A percentile compares a stretch with the other conserved stretches of the same genome.
These are phyloP conservation scores for Begonia loranthoides DNA, from an alignment of 306 rosid species.

Conservation along the genomic window DNA sequence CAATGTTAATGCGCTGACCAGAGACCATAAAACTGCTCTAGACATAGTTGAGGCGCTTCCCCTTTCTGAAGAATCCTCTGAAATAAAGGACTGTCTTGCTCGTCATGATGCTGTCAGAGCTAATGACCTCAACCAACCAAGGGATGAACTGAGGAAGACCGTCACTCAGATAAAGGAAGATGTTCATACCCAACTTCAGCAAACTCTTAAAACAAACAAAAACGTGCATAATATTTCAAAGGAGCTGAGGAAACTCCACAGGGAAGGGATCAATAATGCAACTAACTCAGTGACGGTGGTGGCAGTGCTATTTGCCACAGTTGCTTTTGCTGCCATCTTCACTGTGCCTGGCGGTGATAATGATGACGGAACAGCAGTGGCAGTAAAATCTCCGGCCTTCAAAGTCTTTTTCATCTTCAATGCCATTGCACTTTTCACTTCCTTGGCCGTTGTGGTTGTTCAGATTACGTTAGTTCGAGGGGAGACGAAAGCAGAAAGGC, in stretches of 20 bases:
- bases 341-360: conserved; percentile 88
- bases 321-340: conserved; percentile 96
- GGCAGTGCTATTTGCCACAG: conserved; percentile 97
- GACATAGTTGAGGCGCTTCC: conserved; percentile 91
- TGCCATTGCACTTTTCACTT: conserved; percentile 84
- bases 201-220: conserved; percentile 82
- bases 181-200: conserved; percentile 96
- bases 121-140: conserved; percentile 96
- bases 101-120: conserved; percentile 68
- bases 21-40: conserved; percentile 96
- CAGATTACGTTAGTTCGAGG: conserved; percentile 96
- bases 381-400: conserved; percentile 35
- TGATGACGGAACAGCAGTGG: conserved; percentile 57
- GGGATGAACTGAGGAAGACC: conserved; percentile 91
- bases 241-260: conserved; percentile 94
- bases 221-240: conserved; percentile 91
- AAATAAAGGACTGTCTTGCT: conserved; percentile 54
- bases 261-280: conserved; percentile 97
- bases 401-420: conserved; percentile 87
- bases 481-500: conserved; percentile 88
- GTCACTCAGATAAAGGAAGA: conserved; percentile 95
- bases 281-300: conserved; percentile 96
- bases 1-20: conserved; percentile 81
- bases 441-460: conserved; percentile 95
- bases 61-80: conserved; percentile 76